Percentiles rank a stretch among this genome's conserved stretches.
These are phyloP conservation scores for Umbelopsis sp. DNA, from an alignment of 192 early-diverging fungal species.

Conservation along the genomic window DNA sequence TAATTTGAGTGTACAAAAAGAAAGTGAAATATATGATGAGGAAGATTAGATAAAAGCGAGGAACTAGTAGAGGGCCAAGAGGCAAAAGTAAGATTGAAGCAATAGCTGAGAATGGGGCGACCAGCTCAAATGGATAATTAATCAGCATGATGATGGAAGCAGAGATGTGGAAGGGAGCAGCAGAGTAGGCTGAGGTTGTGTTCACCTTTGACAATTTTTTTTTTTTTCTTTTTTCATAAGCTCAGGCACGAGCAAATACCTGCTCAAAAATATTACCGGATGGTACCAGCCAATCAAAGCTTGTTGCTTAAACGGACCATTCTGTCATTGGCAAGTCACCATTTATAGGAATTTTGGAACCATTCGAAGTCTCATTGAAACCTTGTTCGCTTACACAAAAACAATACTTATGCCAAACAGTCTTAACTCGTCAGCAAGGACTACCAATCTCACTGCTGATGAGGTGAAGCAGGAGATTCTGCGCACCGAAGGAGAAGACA, in stretches of 20 bases:
- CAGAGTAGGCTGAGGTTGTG: background rate
- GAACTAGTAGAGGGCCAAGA: slow-evolving; percentile 47
- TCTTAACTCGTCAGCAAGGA: background rate
- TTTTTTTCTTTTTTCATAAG: background rate
- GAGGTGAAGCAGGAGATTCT: background rate
- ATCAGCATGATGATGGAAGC: slow-evolving; percentile 18
- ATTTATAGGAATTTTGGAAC: background rate
- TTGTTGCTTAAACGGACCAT: background rate
- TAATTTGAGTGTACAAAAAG: slow-evolving; percentile 48
- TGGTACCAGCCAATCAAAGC: background rate
- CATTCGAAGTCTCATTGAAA: background rate
- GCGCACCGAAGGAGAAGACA: background rate
- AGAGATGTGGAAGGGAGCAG: background rate
- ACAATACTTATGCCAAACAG: too few relatives aligned
- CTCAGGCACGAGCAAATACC: slow-evolving; percentile 9
- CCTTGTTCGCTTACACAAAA: too few relatives aligned
- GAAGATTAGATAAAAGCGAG: slow-evolving; percentile 47
- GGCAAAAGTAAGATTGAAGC: slow-evolving; percentile 42
- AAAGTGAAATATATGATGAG: slow-evolving; percentile 46
- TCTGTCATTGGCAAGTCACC: background rate
- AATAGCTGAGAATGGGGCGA: slow-evolving; percentile 48
- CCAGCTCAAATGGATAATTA: slow-evolving; percentile 49
- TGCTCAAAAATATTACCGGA: background rate
- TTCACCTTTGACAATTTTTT: background rate
- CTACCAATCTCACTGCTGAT: background rate